These are phyloP conservation scores for Galeopsis tetrahit DNA, from an alignment of 257 asterid genomes.

Conservation along the genomic window DNA sequence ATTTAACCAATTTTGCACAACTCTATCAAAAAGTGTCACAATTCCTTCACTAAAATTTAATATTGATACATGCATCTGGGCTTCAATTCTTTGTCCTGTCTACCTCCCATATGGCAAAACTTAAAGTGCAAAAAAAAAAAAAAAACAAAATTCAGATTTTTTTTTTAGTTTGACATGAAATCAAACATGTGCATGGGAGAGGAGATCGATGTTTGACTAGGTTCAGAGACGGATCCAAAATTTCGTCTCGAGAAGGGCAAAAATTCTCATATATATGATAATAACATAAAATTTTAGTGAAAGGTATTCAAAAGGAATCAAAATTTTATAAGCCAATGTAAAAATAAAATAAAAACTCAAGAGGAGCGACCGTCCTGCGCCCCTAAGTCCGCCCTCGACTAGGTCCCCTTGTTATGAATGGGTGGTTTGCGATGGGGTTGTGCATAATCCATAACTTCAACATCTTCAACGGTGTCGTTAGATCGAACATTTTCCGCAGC, in stretches of 20 bases:
- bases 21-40: constrained; percentile 16
- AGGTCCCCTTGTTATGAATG: constrained; percentile 71
- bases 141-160: background rate
- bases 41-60: background rate
- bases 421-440: constrained; percentile 91
- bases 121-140: background rate
- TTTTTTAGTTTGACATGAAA: background rate
- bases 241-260: no score
- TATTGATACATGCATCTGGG: background rate
- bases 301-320: no score
- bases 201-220: background rate
- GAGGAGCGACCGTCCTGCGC: no score
- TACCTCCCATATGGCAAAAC: background rate
- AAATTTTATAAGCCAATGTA: no score
- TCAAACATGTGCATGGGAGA: constrained; percentile 12
- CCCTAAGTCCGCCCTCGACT: background rate
- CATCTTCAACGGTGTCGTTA: constrained; percentile 49
- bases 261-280: no score
- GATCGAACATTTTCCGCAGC: constrained; percentile 47
- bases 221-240: no score
- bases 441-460: constrained; percentile 73
- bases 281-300: no score
- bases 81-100: background rate
- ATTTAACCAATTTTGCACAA: constrained; percentile 7
- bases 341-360: no score